These are phyloP conservation scores for Saccharomyces hybrid DNA, from an alignment of 1,139 yeast genomes.

Conservation along the genomic window DNA sequence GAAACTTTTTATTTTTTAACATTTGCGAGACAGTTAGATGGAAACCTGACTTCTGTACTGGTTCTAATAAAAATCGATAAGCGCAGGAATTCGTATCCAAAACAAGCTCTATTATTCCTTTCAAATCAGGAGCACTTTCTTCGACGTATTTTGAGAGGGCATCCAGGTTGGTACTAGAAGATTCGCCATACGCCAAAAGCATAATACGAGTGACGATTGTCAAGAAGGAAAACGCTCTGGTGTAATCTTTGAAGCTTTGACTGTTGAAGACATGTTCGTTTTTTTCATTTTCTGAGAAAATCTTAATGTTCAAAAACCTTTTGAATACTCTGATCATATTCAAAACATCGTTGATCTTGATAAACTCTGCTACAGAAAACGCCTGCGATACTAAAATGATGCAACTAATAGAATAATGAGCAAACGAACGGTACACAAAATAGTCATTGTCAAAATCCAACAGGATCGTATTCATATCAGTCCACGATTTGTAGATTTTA, in stretches of 20 bases:
- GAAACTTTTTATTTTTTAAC: slow-evolving; percentile 10
- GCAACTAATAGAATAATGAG: slow-evolving; percentile 12
- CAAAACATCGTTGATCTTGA: slow-evolving; percentile 14
- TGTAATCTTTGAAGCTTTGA: slow-evolving; percentile 12
- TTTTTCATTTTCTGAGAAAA: slow-evolving; percentile 8
- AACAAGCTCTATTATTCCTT: slow-evolving; percentile 10
- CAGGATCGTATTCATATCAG: slow-evolving; percentile 15
- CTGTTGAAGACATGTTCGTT: slow-evolving; percentile 11
- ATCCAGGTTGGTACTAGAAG: slow-evolving; percentile 9
- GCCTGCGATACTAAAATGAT: slow-evolving; percentile 13
- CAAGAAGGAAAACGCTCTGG: slow-evolving; percentile 15
- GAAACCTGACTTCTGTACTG: slow-evolving; percentile 24
- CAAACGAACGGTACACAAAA: slow-evolving; percentile 11
- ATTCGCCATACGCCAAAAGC: slow-evolving; percentile 11
- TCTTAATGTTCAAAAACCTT: slow-evolving; percentile 11
- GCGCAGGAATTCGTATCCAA: slow-evolving; percentile 20
- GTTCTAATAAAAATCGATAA: slow-evolving; percentile 18
- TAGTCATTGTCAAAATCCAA: slow-evolving; percentile 14
- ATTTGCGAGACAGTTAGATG: slow-evolving; percentile 22
- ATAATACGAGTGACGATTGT: slow-evolving; percentile 16
- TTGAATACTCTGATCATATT: slow-evolving; percentile 12
- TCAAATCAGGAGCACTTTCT: slow-evolving; percentile 13
- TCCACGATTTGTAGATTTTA: slow-evolving; percentile 12
- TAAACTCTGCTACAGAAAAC: slow-evolving; percentile 6
- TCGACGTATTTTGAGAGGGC: slow-evolving; percentile 13